Conservation (phyloP, 1,284 basidiomycete species). For the Cryptococcus neoformans region DNA sequence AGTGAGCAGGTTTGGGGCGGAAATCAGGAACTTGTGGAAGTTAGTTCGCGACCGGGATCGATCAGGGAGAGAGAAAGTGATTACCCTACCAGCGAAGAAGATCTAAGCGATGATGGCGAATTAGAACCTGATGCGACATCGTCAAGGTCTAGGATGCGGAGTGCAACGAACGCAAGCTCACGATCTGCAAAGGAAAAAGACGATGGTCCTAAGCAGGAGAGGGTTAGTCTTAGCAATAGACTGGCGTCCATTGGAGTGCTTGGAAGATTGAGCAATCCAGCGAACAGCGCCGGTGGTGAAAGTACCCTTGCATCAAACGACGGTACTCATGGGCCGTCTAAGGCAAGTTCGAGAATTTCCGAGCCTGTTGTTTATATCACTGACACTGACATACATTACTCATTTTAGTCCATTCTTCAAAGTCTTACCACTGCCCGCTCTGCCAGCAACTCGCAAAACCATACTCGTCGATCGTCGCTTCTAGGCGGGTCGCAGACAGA, state of each 20-base stretch:
- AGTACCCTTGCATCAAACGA: constrained; percentile 30
- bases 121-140: constrained; percentile 8
- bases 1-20: constrained; percentile 45
- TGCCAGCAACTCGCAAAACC: constrained; percentile 3
- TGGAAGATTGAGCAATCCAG: constrained; percentile 24
- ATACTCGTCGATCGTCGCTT: constrained; percentile 20
- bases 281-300: constrained; percentile 38
- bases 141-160: constrained; percentile 47
- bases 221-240: constrained; percentile 64
- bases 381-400: constrained; percentile 15
- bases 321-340: no score
- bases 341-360: no score
- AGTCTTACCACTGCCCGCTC: constrained; percentile 5
- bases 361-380: no score
- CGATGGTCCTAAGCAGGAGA: constrained; percentile 31
- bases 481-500: constrained; percentile 12
- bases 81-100: constrained; percentile 51
- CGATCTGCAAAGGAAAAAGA: constrained; percentile 48
- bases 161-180: not conserved
- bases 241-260: constrained; percentile 65
- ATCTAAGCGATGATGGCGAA: constrained; percentile 51
- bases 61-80: constrained; percentile 56
- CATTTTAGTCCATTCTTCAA: constrained; percentile 31
- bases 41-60: constrained; percentile 41
- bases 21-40: constrained; percentile 47